phyloP scores from a whole-genome alignment of 495 filamentous ascomycete species.

The Margaritispora aquatica region DNA sequence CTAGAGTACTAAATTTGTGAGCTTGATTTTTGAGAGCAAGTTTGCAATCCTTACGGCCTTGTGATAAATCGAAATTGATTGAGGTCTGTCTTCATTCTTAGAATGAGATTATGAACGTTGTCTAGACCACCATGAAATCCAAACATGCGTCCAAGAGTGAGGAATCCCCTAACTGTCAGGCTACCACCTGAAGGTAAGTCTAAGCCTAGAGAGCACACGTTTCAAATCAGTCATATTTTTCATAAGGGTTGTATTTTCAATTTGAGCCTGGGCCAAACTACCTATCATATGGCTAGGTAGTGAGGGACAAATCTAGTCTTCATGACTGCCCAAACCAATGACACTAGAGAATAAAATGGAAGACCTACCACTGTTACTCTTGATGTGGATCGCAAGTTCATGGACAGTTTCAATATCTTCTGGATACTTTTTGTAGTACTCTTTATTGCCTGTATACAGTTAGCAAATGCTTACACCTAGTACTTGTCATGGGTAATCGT shows the following conservation, averaged over 20 bases:
- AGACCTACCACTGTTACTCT: slow-evolving; percentile 41
- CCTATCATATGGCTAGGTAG: no score
- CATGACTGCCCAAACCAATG: no score
- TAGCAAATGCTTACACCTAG: background rate
- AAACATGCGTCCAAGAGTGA: slow-evolving; percentile 69
- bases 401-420: slow-evolving; percentile 72
- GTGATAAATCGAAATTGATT: slow-evolving; percentile 67
- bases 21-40: background rate
- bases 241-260: no score
- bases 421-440: slow-evolving; percentile 80
- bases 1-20: slow-evolving; percentile 37
- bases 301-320: no score
- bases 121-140: slow-evolving; percentile 73
- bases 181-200: slow-evolving; percentile 58
- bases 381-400: slow-evolving; percentile 55
- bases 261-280: no score
- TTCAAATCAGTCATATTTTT: no score
- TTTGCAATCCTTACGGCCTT: slow-evolving; percentile 30
- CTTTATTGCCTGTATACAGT: slow-evolving; percentile 41
- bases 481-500: background rate
- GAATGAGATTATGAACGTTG: slow-evolving; percentile 60
- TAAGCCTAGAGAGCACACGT: no score
- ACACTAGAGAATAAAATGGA: no score
- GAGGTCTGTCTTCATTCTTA: slow-evolving; percentile 63
- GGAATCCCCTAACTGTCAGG: slow-evolving; percentile 63